These are phyloP conservation scores for Knufia fluminis DNA, from an alignment of 2,329 filamentous ascomycete species.

Conservation along the genomic window DNA sequence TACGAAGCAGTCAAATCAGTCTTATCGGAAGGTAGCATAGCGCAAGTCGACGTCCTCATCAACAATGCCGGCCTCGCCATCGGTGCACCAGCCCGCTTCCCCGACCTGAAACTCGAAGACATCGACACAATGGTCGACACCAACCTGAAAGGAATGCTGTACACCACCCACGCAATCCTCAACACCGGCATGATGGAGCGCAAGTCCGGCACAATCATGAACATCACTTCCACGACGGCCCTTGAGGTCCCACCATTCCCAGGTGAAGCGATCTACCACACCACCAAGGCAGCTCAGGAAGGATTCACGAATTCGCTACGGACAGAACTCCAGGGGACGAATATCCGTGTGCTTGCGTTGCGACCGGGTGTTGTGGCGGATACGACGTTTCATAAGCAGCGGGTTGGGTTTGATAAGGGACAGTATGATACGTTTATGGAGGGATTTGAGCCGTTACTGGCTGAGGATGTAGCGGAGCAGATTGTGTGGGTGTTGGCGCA, in stretches of 20 bases:
- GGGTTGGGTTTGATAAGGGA: conserved; percentile 37
- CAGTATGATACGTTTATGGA: conserved; percentile 38
- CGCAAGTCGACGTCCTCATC: conserved; percentile 2
- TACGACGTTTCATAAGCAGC: conserved; percentile 40
- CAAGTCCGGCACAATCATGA: conserved; percentile 39
- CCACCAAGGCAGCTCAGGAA: conserved; percentile 40
- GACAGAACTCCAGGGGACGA: conserved; percentile 38
- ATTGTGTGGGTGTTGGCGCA: conserved; percentile 37
- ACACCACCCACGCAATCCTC: conserved; percentile 28
- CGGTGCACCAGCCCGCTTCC: conserved; percentile 37
- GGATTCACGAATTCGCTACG: conserved; percentile 42
- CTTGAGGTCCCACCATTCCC: conserved; percentile 42
- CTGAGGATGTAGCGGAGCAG: conserved; percentile 36
- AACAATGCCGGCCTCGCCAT: conserved; percentile 37
- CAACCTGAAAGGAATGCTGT: conserved; percentile 37
- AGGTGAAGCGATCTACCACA: conserved; percentile 42
- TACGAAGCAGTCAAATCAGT: background rate
- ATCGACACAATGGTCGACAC: conserved; percentile 40
- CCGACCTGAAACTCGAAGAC: conserved; percentile 33
- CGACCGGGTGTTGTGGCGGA: conserved; percentile 39
- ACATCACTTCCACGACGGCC: conserved; percentile 40
- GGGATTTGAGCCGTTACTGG: conserved; percentile 37
- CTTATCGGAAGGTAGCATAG: background rate
- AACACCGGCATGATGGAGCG: conserved; percentile 34
- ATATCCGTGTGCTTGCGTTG: conserved; percentile 40